A percentile compares a stretch with the other conserved stretches of the same genome.
These are phyloP conservation scores for Candida morakotiae DNA, from an alignment of 805 yeast genomes.

Conservation along the genomic window DNA sequence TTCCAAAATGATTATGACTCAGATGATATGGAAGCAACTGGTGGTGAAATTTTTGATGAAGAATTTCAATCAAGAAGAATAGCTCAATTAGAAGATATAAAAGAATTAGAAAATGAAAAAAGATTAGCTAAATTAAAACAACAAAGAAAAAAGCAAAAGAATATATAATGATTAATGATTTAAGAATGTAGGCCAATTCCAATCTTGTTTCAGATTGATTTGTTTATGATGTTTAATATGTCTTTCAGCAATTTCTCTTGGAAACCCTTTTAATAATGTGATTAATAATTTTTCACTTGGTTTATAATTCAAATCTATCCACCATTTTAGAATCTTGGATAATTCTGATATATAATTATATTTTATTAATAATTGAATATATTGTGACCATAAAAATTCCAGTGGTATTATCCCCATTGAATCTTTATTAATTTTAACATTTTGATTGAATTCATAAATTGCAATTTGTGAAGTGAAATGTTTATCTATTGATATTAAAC, in stretches of 20 bases:
- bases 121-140: constrained; percentile 28
- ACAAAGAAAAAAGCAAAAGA: constrained; percentile 9
- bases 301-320: constrained; percentile 44
- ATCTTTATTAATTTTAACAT: constrained; percentile 2
- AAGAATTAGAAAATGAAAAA: constrained; percentile 62
- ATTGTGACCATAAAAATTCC: constrained; percentile 46
- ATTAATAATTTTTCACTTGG: constrained; percentile 41
- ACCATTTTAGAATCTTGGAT: constrained; percentile 47
- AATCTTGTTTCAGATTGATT: constrained; percentile 10
- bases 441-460: constrained; percentile 48
- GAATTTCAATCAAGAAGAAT: constrained; percentile 64
- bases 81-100: constrained; percentile 73
- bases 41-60: constrained; percentile 81
- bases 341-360: constrained; percentile 47
- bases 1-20: constrained; percentile 42
- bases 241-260: constrained; percentile 32
- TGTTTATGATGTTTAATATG: constrained; percentile 31
- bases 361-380: constrained; percentile 46
- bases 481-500: constrained; percentile 21
- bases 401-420: constrained; percentile 34
- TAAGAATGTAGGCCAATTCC: constrained; percentile 33
- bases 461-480: constrained; percentile 57
- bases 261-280: constrained; percentile 34
- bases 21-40: constrained; percentile 92
- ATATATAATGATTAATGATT: background rate